phyloP scores from a whole-genome alignment of 2,329 filamentous ascomycete genomes.

The Xylariaceae sp. region DNA sequence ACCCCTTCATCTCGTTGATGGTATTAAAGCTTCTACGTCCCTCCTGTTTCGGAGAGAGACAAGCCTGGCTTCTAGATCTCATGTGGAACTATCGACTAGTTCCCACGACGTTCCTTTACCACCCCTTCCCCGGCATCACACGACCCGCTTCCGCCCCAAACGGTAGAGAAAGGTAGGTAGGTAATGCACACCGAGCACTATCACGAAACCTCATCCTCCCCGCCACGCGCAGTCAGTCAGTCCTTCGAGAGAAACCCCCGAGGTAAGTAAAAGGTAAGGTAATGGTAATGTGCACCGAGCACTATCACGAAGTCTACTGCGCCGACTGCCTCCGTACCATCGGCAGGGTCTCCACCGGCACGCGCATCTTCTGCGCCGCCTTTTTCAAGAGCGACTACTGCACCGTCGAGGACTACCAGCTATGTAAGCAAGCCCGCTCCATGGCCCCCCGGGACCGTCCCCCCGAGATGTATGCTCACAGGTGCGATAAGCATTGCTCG shows the following conservation, averaged over 20 bases:
- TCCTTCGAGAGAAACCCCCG: neutral
- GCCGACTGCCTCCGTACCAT: neutral
- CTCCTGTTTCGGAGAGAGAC: no score
- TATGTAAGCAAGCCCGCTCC: conserved; percentile 2
- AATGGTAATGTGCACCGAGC: conserved; percentile 11
- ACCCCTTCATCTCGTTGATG: no score
- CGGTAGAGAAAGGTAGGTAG: no score
- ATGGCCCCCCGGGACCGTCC: neutral
- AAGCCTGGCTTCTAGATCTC: no score
- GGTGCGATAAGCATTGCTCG: neutral
- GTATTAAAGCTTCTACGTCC: no score
- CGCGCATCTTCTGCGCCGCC: neutral
- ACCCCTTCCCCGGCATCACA: no score
- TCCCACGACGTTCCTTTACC: no score
- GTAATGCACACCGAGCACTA: no score
- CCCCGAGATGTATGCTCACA: neutral
- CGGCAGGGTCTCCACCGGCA: conserved; percentile 4
- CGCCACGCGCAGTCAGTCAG: no score
- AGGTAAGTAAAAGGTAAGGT: neutral
- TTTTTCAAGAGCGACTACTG: conserved; percentile 2
- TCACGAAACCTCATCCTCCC: no score
- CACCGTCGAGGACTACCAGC: neutral
- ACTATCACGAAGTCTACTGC: conserved; percentile 16
- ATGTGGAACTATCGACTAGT: no score
- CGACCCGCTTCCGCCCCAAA: no score